Evolutionary conservation across 2,329 filamentous ascomycete genomes (phyloP), one percentile per base, ranked within the genome.

Genomic region (Calonectria crousiana): DNA sequence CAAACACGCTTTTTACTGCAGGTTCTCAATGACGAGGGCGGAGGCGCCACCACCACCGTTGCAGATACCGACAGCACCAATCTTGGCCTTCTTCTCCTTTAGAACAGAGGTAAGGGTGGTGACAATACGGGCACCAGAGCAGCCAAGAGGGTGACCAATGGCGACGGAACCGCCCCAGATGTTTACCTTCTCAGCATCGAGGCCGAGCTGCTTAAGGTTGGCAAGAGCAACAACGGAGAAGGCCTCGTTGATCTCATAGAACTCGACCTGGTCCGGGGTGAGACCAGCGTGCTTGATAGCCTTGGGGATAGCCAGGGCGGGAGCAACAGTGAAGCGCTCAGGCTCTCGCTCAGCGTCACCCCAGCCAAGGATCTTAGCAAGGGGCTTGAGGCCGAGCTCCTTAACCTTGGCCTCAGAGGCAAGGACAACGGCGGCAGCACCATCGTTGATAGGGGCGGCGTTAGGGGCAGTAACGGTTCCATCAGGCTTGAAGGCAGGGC

Each of bases 211-310:
- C 91, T 99, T 98, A 88, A 98, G 92, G 89, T 99, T 99, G 79
- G 97, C 96, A 67, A 99, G 91, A 49, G 97, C 95, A 77, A 99
- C 97, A 65, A 98, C 97, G 76, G 95, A 97, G 90, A 99, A 99
- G 52, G 97, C 97, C 90, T 99, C 97, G 89, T 99, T 99, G 90
- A 99, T 98, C 90, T 99, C 97, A 86, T 97, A 99, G 80, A 92
- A 97, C 82, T 98, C 96, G 73, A 99, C 90, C 74, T 95, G 90
- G 77, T 93, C 92, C 79, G 93, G 90, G 72, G 92, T 91, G 76
- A 99, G 88, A 76, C 95, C 94, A 75, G 97, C 97, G 87, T 99
- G 96, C 90, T 96, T 95, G 83, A 99, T 92, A 73, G 97, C 97
- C 90, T 98, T 99, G 84, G 97, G 97, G 81, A 99, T 97, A 78